Percentiles rank a stretch among this genome's conserved stretches.
Conservation (phyloP, 352 stramenopile genomes). For the Phytopythium litorale region DNA sequence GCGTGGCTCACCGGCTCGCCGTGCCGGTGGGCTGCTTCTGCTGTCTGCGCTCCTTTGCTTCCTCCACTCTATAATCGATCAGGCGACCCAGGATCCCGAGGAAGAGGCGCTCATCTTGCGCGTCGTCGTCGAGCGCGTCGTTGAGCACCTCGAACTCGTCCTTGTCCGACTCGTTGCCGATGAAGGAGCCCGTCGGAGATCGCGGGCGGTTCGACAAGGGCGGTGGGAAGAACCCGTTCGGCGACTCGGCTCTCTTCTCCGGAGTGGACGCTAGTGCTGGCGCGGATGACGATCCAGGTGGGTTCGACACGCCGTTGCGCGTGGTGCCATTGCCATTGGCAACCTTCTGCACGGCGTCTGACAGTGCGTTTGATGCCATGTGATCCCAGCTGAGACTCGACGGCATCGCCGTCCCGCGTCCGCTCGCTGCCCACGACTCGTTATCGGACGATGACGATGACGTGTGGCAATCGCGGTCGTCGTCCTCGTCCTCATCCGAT, state of each 20-base stretch:
- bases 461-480: slow-evolving; percentile 27
- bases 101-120: slow-evolving; percentile 75
- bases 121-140: slow-evolving; percentile 48
- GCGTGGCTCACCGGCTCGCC: background rate
- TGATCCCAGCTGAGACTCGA: slow-evolving; percentile 48
- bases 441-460: slow-evolving; percentile 7
- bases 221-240: slow-evolving; percentile 4
- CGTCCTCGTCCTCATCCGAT: slow-evolving; percentile 49
- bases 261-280: background rate
- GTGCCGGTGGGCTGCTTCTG: slow-evolving; percentile 11
- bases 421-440: background rate
- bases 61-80: slow-evolving; percentile 63
- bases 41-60: slow-evolving; percentile 19
- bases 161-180: slow-evolving; percentile 48
- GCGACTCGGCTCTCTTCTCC: background rate
- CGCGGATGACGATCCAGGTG: background rate
- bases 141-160: slow-evolving; percentile 79
- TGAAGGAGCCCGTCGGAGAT: slow-evolving; percentile 29
- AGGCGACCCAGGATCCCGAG: slow-evolving; percentile 54
- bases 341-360: slow-evolving; percentile 32
- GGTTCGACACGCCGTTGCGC: slow-evolving; percentile 7
- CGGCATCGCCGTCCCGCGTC: background rate
- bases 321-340: slow-evolving; percentile 16
- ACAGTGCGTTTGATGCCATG: slow-evolving; percentile 52
- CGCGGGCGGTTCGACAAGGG: slow-evolving; percentile 11